A percentile compares a stretch with the other conserved stretches of the same genome.
phyloP scores from a whole-genome alignment of 1,139 yeast genomes.

The Meyerozyma guilliermondii region DNA sequence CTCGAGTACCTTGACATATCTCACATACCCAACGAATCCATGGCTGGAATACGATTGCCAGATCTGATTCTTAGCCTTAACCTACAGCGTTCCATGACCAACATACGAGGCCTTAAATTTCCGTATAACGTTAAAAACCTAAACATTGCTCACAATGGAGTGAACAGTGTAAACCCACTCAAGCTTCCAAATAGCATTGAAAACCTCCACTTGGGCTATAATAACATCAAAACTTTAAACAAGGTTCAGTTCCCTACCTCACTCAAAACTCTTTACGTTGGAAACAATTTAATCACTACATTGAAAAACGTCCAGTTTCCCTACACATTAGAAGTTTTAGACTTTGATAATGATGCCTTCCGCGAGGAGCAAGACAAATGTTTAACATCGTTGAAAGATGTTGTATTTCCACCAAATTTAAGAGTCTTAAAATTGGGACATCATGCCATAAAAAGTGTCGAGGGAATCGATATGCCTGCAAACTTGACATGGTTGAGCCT shows the following conservation, averaged over 20 bases:
- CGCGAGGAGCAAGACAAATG: conserved; percentile 39
- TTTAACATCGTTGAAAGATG: conserved; percentile 40
- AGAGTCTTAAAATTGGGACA: conserved; percentile 35
- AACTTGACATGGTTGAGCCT: conserved; percentile 28
- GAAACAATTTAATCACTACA: conserved; percentile 42
- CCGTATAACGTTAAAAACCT: conserved; percentile 28
- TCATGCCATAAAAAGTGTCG: conserved; percentile 36
- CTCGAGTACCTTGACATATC: conserved; percentile 35
- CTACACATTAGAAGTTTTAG: conserved; percentile 31
- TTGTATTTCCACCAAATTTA: conserved; percentile 33
- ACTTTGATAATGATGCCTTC: conserved; percentile 41
- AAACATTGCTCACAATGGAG: conserved; percentile 38
- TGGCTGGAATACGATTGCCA: conserved; percentile 45
- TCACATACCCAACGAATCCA: conserved; percentile 43
- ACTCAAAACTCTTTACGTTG: conserved; percentile 34
- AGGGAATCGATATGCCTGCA: conserved; percentile 36
- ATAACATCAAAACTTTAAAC: conserved; percentile 42
- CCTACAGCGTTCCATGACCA: conserved; percentile 43
- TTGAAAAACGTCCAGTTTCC: conserved; percentile 43
- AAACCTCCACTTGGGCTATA: conserved; percentile 31
- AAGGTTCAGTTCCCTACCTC: conserved; percentile 38
- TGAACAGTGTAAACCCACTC: conserved; percentile 43
- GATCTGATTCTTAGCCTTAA: conserved; percentile 34
- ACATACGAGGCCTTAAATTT: conserved; percentile 40
- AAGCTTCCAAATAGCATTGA: conserved; percentile 39